phyloP scores from a whole-genome alignment of 1,284 basidiomycete species.

The Boletellus deceptivus region DNA sequence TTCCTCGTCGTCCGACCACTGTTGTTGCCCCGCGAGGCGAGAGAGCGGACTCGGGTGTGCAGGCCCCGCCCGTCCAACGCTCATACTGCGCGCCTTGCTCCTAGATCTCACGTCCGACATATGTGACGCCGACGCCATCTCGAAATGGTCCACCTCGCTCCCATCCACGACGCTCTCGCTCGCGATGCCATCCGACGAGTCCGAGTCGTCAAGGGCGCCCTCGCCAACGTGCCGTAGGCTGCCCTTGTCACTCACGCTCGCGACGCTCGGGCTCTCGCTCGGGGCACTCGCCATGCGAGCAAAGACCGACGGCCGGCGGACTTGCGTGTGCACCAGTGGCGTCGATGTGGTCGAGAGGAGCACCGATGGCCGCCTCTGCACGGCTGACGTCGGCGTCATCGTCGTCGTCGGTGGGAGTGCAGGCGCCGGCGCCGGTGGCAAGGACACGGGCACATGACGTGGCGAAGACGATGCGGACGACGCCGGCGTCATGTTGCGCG shows the following conservation, averaged over 20 bases:
- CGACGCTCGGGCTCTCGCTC: slow-evolving; percentile 29
- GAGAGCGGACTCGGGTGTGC: slow-evolving; percentile 64
- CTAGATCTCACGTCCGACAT: slow-evolving; percentile 15
- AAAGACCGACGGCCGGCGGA: slow-evolving; percentile 39
- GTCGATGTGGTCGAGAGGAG: slow-evolving; percentile 21
- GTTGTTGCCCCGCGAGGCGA: slow-evolving; percentile 48
- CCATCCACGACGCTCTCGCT: slow-evolving; percentile 34
- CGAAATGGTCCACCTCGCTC: slow-evolving; percentile 22
- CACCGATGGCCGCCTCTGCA: slow-evolving; percentile 28
- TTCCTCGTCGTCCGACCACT: slow-evolving; percentile 47
- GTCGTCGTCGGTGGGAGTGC: slow-evolving; percentile 37
- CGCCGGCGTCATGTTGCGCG: slow-evolving; percentile 45
- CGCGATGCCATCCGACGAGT: slow-evolving; percentile 49
- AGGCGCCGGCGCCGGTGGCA: slow-evolving; percentile 40
- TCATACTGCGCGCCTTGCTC: slow-evolving; percentile 31
- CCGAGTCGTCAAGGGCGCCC: slow-evolving; percentile 73
- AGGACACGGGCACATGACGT: slow-evolving; percentile 38
- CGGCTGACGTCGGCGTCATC: slow-evolving; percentile 32
- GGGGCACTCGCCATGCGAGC: slow-evolving; percentile 19
- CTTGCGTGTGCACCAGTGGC: slow-evolving; percentile 23
- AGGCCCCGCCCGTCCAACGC: slow-evolving; percentile 26
- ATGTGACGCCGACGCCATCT: neutral
- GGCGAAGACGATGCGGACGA: slow-evolving; percentile 66
- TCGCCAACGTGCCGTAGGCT: slow-evolving; percentile 66
- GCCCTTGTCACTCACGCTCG: slow-evolving; percentile 36